Conservation (phyloP, 2,329 filamentous ascomycete species). For the Didymella arachidicola region DNA sequence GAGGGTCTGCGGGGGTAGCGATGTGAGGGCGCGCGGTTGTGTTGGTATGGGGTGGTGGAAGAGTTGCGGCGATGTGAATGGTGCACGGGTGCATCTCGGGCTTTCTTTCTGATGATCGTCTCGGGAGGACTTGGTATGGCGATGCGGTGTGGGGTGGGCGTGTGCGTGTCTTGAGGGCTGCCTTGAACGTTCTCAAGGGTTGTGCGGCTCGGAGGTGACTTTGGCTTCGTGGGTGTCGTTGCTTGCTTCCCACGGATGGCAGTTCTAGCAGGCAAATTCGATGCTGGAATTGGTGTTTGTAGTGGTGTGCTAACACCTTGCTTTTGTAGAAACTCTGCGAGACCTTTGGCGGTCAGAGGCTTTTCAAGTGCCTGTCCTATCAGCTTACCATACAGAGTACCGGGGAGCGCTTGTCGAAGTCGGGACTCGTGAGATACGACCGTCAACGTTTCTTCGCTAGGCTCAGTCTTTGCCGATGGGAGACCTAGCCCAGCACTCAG, state of each 20-base stretch:
- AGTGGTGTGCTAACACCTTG: neutral
- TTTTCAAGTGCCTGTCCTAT: constrained; percentile 31
- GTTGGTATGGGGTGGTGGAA: constrained; percentile 1
- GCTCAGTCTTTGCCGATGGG: constrained; percentile 9
- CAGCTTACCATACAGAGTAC: constrained; percentile 30
- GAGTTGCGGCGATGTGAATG: constrained; percentile 11
- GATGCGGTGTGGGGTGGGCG: neutral
- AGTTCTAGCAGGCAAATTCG: neutral
- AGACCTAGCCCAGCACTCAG: constrained; percentile 28
- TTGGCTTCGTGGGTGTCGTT: neutral
- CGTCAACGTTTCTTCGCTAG: constrained; percentile 1
- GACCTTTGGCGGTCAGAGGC: constrained; percentile 31
- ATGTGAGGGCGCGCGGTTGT: constrained; percentile 12
- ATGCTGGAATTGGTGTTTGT: neutral
- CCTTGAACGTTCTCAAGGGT: no score
- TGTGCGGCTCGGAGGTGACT: neutral
- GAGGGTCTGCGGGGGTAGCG: constrained; percentile 17
- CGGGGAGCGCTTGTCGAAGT: constrained; percentile 3
- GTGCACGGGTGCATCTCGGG: neutral
- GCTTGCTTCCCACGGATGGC: neutral
- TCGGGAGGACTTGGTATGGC: neutral
- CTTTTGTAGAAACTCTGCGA: constrained; percentile 28
- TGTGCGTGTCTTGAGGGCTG: neutral
- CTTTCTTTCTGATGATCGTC: neutral
- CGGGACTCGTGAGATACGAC: constrained; percentile 11